Evolutionary conservation across 192 early-diverging fungal species (phyloP), one percentile per base, ranked within the genome.

Genomic region (Gryganskiella cystojenkinii): DNA sequence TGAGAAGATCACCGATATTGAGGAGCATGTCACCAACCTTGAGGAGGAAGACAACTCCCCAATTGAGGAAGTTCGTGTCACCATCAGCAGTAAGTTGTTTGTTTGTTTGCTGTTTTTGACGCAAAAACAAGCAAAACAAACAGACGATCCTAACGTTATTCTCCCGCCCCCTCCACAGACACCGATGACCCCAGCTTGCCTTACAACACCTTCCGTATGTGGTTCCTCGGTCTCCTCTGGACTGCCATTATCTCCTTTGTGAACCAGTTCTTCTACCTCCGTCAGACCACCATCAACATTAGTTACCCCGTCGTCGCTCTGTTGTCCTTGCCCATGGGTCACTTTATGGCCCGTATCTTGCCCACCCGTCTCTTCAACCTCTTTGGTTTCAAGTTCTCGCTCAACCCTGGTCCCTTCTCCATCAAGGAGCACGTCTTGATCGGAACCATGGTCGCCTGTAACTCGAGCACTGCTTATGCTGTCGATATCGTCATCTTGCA

Each of bases 381-480:
- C 37, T 40, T 40, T 40, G 37, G 37, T 13, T 40, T 35, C 40
- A 67, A 56, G 2, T 71, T 70, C 30, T 61, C 55, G 22, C 83
- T 93, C 31, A 95, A 95, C 59, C 90, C 91, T 1, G 94, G 93
- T 3, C 93, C 89, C 15, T 95, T 94, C 81, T 86, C 79, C 57
- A 86, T 93, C 67, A 96, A 96, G 73, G 37, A 40, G 37, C 37
- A 40, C 37, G 37, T 40, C 13, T 40, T 40, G 37, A 40, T 40
- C 37, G 37, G 37, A 40, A 40, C 37, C 37, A 40, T 40, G 37
- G 37, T 40, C 37, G 37, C 37, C 13, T 40, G 37, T 13, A 40
- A 40, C 37, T 9, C 37, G 5, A 9, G 7, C 37, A 40, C 37
- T 13, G 37, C 37, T 13, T 40, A 40, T 13, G 37, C 37, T 40